A percentile compares a stretch with the other conserved stretches of the same genome.
phyloP scores from a whole-genome alignment of 1,284 basidiomycete genomes.

The Boletus sp. region DNA sequence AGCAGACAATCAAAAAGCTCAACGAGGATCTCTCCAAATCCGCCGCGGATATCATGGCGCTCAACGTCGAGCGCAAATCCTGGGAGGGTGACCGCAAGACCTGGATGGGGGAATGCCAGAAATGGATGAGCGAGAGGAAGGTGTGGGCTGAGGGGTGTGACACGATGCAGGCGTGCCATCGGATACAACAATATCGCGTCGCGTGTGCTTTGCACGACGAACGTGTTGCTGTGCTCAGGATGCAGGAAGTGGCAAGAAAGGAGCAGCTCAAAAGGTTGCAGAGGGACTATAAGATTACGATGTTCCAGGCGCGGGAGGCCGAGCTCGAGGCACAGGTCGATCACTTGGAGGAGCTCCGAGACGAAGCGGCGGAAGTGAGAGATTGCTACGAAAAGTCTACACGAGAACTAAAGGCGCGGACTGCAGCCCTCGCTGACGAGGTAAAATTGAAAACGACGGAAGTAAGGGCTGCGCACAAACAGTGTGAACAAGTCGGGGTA shows the following conservation, averaged over 20 bases:
- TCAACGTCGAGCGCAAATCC: slow-evolving; percentile 22
- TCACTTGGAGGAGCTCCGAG: slow-evolving; percentile 41
- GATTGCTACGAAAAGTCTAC: slow-evolving; percentile 21
- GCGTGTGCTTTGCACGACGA: slow-evolving; percentile 51
- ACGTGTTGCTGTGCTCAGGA: slow-evolving; percentile 44
- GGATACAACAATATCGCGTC: slow-evolving; percentile 57
- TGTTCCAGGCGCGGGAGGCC: slow-evolving; percentile 58
- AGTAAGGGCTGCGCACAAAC: slow-evolving; percentile 36
- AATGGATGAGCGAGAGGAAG: slow-evolving; percentile 49
- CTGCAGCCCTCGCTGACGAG: slow-evolving; percentile 32
- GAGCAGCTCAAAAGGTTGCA: slow-evolving; percentile 55
- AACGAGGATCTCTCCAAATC: slow-evolving; percentile 42
- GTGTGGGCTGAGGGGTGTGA: slow-evolving; percentile 62
- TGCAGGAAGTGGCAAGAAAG: slow-evolving; percentile 47
- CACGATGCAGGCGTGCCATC: slow-evolving; percentile 55
- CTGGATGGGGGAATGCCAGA: slow-evolving; percentile 41
- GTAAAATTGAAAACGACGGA: slow-evolving; percentile 39
- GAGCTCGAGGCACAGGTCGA: slow-evolving; percentile 52
- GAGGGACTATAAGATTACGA: slow-evolving; percentile 59
- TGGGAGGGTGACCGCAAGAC: slow-evolving; percentile 35
- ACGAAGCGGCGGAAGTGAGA: slow-evolving; percentile 33
- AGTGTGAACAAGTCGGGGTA: slow-evolving; percentile 46
- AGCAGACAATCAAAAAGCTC: slow-evolving; percentile 53
- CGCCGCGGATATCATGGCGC: slow-evolving; percentile 12
- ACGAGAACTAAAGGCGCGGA: slow-evolving; percentile 35